Conservation (phyloP, 352 stramenopile genomes). For the Phytophthora meadii region DNA sequence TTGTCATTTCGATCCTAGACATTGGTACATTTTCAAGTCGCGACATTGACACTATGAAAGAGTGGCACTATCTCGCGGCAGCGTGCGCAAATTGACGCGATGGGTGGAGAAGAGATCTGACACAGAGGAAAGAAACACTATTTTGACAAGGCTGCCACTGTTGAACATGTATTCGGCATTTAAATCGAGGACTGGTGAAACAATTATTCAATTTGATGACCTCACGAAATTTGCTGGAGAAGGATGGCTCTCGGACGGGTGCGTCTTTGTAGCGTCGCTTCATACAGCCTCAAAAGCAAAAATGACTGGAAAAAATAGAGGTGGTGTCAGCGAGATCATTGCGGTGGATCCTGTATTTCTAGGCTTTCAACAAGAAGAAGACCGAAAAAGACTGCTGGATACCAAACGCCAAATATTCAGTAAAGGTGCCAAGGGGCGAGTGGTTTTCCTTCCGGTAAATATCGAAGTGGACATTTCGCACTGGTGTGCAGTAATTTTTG, state of each 20-base stretch:
- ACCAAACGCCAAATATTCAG: too few relatives aligned
- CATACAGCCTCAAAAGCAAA: too few relatives aligned
- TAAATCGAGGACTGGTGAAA: slow-evolving; percentile 8
- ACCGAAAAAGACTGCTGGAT: too few relatives aligned
- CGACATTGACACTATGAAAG: not conserved
- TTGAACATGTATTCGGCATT: slow-evolving; percentile 12
- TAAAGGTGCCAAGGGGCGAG: not conserved
- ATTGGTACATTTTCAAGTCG: not conserved
- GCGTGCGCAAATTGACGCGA: too few relatives aligned
- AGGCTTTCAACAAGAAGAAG: too few relatives aligned
- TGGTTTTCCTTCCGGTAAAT: slow-evolving; percentile 1
- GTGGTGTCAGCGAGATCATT: too few relatives aligned
- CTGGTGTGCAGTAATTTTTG: slow-evolving; percentile 4
- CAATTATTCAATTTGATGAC: slow-evolving; percentile 11
- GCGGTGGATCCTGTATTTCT: too few relatives aligned
- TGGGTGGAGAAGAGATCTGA: too few relatives aligned
- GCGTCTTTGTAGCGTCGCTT: too few relatives aligned
- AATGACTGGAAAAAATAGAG: too few relatives aligned
- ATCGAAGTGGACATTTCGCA: not conserved
- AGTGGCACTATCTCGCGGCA: not conserved
- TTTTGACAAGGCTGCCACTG: not conserved
- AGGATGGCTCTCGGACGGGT: too few relatives aligned
- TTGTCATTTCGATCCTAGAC: not conserved
- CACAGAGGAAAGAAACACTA: not conserved
- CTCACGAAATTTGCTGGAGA: slow-evolving; percentile 4